Evolutionary conservation across 225 moss, liverwort and hornwort genomes (phyloP), one percentile per base, ranked within the genome.

Genomic region (Pleurozium schreberi): DNA sequence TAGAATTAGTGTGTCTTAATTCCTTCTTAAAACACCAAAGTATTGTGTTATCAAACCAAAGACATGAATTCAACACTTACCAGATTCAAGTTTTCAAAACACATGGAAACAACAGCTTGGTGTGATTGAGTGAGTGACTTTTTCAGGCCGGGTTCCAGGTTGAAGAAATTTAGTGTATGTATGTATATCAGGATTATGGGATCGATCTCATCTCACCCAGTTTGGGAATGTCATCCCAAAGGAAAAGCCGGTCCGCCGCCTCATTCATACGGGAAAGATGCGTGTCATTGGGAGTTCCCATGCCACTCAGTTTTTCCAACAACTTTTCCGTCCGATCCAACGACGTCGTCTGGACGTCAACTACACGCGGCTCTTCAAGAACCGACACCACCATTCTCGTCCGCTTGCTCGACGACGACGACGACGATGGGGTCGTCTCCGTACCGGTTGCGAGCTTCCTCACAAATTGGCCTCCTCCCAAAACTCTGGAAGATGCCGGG

Each of bases 221-320:
- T 70, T 85, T 92, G 42, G 92, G 92, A 59, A 91, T 49, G 25
- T 89, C 84, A 30, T 92, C 89, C 91, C 91, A 91, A 23, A 91
- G 81, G 38, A 92, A 91, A 60, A 91, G 91, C 70, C 89, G 36
- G 77, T 89, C 85, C 0, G 82, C 91, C 47, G 64, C 81, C 57
- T 92, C 91, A 12, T 50, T 36, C 80, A 86, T 84, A 1, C 65
- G 13, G 28, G 86, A 83, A 45, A 16, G 77, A 14, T 53, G 83
- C 6, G 67, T 60, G 57, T 90, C 88, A 43, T 75, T 80, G 8
- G 81, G 84, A 14, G 87, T 34, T 57, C 50, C 86, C 84, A 84
- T 73, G 66, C 30, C 55, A 18, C 27, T 89, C 3, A 90, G 59
- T 63, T 57, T 87, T 34, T 87, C 75, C 89, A 91, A 57, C 92